Base-by-base conservation (phyloP, 805 yeast genomes). In the Candida michaelii region DNA sequence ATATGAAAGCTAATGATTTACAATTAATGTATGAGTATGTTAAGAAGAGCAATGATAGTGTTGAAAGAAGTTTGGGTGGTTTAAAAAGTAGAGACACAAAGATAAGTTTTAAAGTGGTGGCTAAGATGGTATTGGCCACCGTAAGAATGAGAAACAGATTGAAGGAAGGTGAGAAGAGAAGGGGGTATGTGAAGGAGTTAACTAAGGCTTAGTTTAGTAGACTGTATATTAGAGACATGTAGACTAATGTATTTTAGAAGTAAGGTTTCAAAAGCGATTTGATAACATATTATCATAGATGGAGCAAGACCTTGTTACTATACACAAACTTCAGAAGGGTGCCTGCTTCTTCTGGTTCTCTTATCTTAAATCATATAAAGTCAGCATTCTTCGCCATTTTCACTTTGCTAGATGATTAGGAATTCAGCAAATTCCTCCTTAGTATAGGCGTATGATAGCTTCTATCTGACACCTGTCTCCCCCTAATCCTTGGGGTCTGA, bases 401-500 rank as follows among this genome's bases (percentile, higher is more conserved):
- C n/a, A n/a, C n/a, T n/a, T n/a, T n/a, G n/a, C n/a, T n/a, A n/a
- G n/a, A n/a, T n/a, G n/a, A n/a, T 12, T 23, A 33, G 5, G 18
- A 13, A 33, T 33, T 33, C 36, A 8, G 43, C 42, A 27, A 41
- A 25, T 14, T 24, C 36, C 44, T 66, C 32, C 74, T 54, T 1
- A 72, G 53, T 18, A 69, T 62, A 1, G 76, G 76, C 0, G 76
- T 69, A 47, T 67, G 74, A 47, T 65, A 66, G 31, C 50, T 60
- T 45, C 63, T 62, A 37, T 70, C 75, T 1, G 72, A 64, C 1
- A 63, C 51, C 47, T 68, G 73, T 27, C 75, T 53, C 4, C 68
- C 58, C 47, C 71, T 54, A 2, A 66, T 46, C 30, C 71, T 43
- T 1, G 76, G 76, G 8, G 76, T 70, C 45, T 69, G 74, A 29